A percentile compares a stretch with the other conserved stretches of the same genome.
Conservation (phyloP, 2,329 filamentous ascomycete species). For the Botrytis byssoidea region DNA sequence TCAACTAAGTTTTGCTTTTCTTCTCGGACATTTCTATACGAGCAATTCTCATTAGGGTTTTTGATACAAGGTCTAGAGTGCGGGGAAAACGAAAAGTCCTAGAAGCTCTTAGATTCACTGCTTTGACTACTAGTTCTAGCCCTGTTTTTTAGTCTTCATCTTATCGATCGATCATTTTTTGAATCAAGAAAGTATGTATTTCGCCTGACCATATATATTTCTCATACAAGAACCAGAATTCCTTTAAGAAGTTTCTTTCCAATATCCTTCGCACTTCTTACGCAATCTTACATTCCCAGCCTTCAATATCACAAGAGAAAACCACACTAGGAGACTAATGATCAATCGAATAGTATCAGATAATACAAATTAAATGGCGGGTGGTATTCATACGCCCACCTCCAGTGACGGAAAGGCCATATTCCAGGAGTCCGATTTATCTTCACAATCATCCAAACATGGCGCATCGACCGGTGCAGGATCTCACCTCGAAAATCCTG, state of each 20-base stretch:
- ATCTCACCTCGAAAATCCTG: not conserved
- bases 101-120: not conserved
- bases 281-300: not conserved
- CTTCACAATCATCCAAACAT: not conserved
- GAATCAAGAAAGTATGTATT: not conserved
- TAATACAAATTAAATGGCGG: conserved; percentile 11
- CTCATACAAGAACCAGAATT: not conserved
- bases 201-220: not conserved
- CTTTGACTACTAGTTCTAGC: not conserved
- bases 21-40: not conserved
- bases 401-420: not conserved
- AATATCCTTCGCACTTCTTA: not conserved
- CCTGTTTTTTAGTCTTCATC: not conserved
- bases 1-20: not conserved
- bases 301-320: not conserved
- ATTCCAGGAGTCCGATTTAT: not conserved
- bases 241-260: not conserved
- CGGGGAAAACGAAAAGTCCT: not conserved
- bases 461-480: not conserved
- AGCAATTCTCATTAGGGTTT: not conserved
- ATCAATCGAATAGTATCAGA: not conserved
- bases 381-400: not conserved
- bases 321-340: not conserved
- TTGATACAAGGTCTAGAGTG: not conserved
- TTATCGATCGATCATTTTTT: not conserved